These are phyloP conservation scores for Caloboletus firmus DNA, from an alignment of 1,284 basidiomycete genomes.

Conservation along the genomic window DNA sequence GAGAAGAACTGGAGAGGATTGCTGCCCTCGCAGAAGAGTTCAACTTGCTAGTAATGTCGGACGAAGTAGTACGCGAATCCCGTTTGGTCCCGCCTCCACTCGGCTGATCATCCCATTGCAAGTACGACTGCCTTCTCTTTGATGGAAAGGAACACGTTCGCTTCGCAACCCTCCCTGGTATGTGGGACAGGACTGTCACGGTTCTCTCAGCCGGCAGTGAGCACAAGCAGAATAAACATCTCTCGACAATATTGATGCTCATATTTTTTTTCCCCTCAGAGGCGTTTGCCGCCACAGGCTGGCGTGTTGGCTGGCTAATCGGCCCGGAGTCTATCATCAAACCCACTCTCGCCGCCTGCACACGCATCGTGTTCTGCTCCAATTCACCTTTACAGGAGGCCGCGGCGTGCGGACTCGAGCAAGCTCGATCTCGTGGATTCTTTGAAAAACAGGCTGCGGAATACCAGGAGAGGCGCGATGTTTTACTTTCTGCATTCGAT, in stretches of 20 bases:
- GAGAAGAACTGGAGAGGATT: constrained; percentile 79
- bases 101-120: constrained; percentile 1
- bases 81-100: neutral
- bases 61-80: constrained; percentile 83
- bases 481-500: constrained; percentile 81
- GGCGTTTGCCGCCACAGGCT: constrained; percentile 97
- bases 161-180: constrained; percentile 90
- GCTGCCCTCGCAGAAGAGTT: constrained; percentile 88
- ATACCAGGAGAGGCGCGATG: constrained; percentile 78
- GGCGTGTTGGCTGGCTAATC: constrained; percentile 97
- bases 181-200: constrained; percentile 95
- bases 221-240: constrained; percentile 25
- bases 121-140: constrained; percentile 95
- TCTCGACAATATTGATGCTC: neutral
- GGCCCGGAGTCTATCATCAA: constrained; percentile 82
- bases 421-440: constrained; percentile 72
- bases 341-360: constrained; percentile 87
- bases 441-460: constrained; percentile 78
- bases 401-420: constrained; percentile 81
- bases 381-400: constrained; percentile 94
- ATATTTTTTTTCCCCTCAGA: constrained; percentile 45
- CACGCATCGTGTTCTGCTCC: constrained; percentile 93
- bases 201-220: constrained; percentile 78
- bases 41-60: constrained; percentile 90
- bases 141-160: constrained; percentile 87